phyloP scores from a whole-genome alignment of 192 early-diverging fungal species.

The Umbelopsis sp. region DNA sequence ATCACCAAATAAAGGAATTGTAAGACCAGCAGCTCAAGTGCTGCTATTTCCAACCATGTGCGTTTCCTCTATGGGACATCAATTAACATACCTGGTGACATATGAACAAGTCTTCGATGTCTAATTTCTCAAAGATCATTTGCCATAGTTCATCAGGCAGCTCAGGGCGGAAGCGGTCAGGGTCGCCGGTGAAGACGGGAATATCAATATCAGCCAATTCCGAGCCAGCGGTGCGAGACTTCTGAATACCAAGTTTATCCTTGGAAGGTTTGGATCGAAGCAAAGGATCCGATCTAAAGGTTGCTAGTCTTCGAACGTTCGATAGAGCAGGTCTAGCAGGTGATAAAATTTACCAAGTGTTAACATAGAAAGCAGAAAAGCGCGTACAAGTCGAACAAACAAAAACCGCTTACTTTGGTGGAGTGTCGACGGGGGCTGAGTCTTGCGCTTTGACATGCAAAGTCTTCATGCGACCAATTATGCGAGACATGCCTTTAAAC shows the following conservation, averaged over 20 bases:
- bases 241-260: neutral
- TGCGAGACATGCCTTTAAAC: neutral
- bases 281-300: neutral
- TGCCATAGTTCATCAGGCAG: slow-evolving; percentile 10
- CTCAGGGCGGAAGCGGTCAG: neutral
- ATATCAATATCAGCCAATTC: slow-evolving; percentile 2
- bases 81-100: neutral
- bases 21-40: too few relatives aligned
- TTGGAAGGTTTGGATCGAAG: neutral
- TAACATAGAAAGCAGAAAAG: neutral
- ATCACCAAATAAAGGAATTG: neutral
- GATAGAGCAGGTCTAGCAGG: neutral
- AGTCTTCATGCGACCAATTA: slow-evolving; percentile 10
- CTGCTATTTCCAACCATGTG: too few relatives aligned
- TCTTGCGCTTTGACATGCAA: slow-evolving; percentile 11
- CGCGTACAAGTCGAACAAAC: neutral
- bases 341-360: neutral
- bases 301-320: neutral
- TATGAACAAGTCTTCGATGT: neutral
- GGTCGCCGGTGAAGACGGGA: neutral
- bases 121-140: neutral
- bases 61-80: neutral
- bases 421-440: neutral
- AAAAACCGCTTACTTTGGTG: neutral
- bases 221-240: neutral